Base-by-base conservation (phyloP, 2,329 filamentous ascomycete species). In the Chaetomiaceae sp. region DNA sequence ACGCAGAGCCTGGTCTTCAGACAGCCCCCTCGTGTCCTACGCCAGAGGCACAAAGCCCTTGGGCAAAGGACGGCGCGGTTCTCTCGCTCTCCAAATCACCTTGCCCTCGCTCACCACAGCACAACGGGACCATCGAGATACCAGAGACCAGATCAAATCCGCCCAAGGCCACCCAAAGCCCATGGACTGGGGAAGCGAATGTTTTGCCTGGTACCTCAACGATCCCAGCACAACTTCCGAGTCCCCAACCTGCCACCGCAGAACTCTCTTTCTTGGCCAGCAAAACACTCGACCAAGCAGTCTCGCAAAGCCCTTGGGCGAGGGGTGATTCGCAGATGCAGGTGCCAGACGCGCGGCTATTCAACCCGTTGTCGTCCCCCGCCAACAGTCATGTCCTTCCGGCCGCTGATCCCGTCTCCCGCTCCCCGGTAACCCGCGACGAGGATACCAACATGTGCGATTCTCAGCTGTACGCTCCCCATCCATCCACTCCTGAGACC, bases 121-220 rank as follows among this genome's bases (percentile, higher is more conserved):
- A 8, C n/a, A 20, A 18, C 23, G 30, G 29, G 8, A 29, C n/a
- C 23, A 6, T 2, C 11, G 34, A 32, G n/a, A 21, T 16, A 11
- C 14, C 11, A 21, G 18, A 29, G n/a, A 43, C n/a, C 4, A 10
- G 18, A 5, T 30, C 42, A 10, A 50, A 16, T 48, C 59, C 53
- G 63, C 63, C 37, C 60, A 66, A 49, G 9, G 30, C 36, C 18
- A 42, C 16, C 20, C 67, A 69, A 52, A 68, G 64, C 25, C 66
- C 66, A 1, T 69, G 66, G 66, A 37, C 20, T 21, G 51, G 46
- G 42, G 59, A 58, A n/a, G 20, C 25, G 14, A 23, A 48, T n/a
- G 14, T 23, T 7, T 33, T 37, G 18, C 38, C 27, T 44, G 37
- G 11, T 49, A 42, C 45, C 46, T 44, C 13, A 14, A 38, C n/a